phyloP scores from a whole-genome alignment of 164 flowering plant species.

The Pachysandra terminalis region DNA sequence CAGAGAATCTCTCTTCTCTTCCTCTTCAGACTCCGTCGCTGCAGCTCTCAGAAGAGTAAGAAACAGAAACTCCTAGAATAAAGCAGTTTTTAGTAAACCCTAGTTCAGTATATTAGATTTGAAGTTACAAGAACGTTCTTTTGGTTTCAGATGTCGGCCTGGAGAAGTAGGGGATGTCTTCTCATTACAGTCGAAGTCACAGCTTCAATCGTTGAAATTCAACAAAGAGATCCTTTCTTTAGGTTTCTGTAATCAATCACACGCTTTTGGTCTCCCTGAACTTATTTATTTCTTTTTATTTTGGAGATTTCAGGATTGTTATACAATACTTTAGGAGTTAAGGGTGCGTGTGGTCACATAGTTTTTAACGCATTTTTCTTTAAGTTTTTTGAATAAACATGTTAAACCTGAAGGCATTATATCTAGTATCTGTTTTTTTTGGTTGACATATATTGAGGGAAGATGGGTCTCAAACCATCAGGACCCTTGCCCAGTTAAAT shows the following conservation, averaged over 20 bases:
- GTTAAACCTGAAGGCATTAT: too few relatives aligned
- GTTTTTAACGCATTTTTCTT: too few relatives aligned
- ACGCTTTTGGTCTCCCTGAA: too few relatives aligned
- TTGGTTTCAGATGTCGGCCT: constrained; percentile 50
- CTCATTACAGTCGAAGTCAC: constrained; percentile 69
- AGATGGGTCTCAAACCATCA: too few relatives aligned
- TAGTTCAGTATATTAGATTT: not conserved
- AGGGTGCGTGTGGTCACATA: too few relatives aligned
- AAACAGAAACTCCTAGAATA: not conserved
- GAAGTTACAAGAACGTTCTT: not conserved
- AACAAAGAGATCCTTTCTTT: constrained; percentile 71
- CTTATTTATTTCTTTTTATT: too few relatives aligned
- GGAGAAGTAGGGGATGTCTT: constrained; percentile 80
- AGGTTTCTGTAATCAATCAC: constrained; percentile 26
- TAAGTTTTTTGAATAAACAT: too few relatives aligned
- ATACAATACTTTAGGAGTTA: too few relatives aligned
- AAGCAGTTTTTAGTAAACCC: not conserved
- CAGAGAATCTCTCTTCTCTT: constrained; percentile 65
- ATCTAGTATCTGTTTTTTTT: too few relatives aligned
- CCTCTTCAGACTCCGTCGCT: constrained; percentile 45
- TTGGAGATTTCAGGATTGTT: too few relatives aligned
- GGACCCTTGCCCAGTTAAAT: too few relatives aligned
- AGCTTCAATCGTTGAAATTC: constrained; percentile 62
- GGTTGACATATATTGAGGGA: too few relatives aligned
- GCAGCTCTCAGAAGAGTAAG: constrained; percentile 58